Evolutionary conservation across 768 basidiomycete species (phyloP), one percentile per base, ranked within the genome.

Genomic region (Phaeotremella fagi): DNA sequence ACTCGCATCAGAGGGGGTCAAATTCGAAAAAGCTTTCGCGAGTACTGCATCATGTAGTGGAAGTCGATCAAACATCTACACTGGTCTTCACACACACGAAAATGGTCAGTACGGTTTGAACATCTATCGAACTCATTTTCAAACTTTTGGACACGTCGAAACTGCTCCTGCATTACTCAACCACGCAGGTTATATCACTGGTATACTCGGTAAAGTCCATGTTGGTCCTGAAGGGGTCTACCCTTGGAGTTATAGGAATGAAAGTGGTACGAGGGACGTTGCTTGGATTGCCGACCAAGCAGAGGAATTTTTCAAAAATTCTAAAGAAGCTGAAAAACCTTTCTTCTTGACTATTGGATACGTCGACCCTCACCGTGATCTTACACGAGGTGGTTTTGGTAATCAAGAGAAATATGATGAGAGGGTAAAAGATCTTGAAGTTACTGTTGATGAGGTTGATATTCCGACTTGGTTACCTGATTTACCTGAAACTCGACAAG

Each of bases 51-150:
- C 55, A 6, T 61, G 60, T 31, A 48, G 44, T 18, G 60, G 60
- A 1, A 37, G 29, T 37, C 51, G 60, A 14, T 61, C 60, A 2
- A 57, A 51, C 43, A 61, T 61, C 27, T 61, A 61, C 26, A 61
- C 60, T 20, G 60, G 60, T 22, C 48, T 61, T 1, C 60, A 61
- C 35, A 61, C 60, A 2, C 60, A 61, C 26, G 60, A 57, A 52
- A 61, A 61, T 42, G 60, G 60, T 26, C 60, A 57, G 38, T 61
- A 61, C 41, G 60, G 60, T 4, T 38, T 61, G 20, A 46, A 49
- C 20, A 24, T 35, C 24, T 50, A 26, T 28, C 23, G 20, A 4
- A 42, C 55, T 4, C 59, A 60, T 41, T 60, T 60, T 24, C 54
- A 56, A 29, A 56, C 54, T 7, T 56, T 52, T 25, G 36, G 35